A percentile compares a stretch with the other conserved stretches of the same genome.
Conservation (phyloP, 2,329 filamentous ascomycete genomes). For the Trichoderma sp. region DNA sequence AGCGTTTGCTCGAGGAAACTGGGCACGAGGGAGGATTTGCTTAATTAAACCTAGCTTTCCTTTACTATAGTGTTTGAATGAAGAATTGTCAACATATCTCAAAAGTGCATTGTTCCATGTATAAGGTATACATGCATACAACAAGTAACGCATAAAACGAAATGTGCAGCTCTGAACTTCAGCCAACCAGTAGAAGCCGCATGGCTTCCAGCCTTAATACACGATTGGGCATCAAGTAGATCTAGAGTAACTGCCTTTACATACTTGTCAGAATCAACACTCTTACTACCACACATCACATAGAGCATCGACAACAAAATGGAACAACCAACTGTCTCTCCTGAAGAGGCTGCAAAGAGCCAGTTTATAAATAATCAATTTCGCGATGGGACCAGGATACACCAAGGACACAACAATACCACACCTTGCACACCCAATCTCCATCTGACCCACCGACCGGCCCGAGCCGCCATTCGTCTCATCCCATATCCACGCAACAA, state of each 20-base stretch:
- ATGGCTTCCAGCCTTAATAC: background rate
- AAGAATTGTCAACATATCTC: background rate
- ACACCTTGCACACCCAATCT: background rate
- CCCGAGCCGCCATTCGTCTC: background rate
- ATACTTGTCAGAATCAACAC: background rate
- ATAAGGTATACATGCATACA: background rate
- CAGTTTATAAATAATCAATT: background rate
- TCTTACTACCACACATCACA: background rate
- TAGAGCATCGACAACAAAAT: background rate
- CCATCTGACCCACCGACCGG: background rate
- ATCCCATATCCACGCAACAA: background rate
- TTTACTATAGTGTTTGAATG: background rate
- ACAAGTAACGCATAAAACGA: background rate
- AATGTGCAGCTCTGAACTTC: background rate
- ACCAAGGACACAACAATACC: background rate
- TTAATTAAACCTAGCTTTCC: background rate
- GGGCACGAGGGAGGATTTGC: background rate
- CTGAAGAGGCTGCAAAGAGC: background rate
- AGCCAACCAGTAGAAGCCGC: background rate
- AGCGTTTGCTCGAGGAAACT: background rate
- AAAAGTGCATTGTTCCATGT: background rate
- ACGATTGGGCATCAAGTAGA: background rate
- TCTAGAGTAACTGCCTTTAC: background rate
- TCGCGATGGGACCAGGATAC: background rate
- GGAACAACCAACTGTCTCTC: background rate